Evolutionary conservation across 257 asterid genomes (phyloP).

Genomic region (Salvia splendens): DNA sequence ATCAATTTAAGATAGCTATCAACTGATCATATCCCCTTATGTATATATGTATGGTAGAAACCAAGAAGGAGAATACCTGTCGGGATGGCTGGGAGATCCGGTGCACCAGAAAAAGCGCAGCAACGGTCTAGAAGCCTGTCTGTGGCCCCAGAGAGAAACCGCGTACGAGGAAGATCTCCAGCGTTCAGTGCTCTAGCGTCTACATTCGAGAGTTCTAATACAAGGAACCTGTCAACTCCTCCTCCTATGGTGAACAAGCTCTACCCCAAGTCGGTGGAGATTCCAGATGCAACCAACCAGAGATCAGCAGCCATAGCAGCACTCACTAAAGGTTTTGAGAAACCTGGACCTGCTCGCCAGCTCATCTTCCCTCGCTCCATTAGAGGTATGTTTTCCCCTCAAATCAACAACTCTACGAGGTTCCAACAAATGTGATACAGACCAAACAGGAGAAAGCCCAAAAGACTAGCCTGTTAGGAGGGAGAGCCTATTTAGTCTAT

Average conservation of each 20-base stretch:
- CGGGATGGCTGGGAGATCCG: constrained; percentile 60
- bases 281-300: constrained; percentile 54
- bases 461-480: too few relatives aligned
- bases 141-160: constrained; percentile 78
- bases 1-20: too few relatives aligned
- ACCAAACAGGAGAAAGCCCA: too few relatives aligned
- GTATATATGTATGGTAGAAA: constrained; percentile 44
- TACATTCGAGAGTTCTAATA: constrained; percentile 66
- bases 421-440: too few relatives aligned
- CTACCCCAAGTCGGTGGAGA: constrained; percentile 62
- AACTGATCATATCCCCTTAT: too few relatives aligned
- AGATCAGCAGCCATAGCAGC: constrained; percentile 85
- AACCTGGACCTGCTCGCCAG: constrained; percentile 58
- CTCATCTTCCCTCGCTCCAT: constrained; percentile 66
- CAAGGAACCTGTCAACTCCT: constrained; percentile 91
- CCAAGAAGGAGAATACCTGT: constrained; percentile 70
- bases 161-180: constrained; percentile 96
- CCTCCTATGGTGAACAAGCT: constrained; percentile 84
- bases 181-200: constrained; percentile 96
- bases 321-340: constrained; percentile 58
- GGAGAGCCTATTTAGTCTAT: too few relatives aligned
- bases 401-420: background rate
- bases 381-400: constrained; percentile 41
- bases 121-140: constrained; percentile 96
- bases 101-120: constrained; percentile 75